Percentiles rank a stretch among this genome's conserved stretches.
Conservation (phyloP, 106 monocot species). For the Apostasia ramifera region DNA sequence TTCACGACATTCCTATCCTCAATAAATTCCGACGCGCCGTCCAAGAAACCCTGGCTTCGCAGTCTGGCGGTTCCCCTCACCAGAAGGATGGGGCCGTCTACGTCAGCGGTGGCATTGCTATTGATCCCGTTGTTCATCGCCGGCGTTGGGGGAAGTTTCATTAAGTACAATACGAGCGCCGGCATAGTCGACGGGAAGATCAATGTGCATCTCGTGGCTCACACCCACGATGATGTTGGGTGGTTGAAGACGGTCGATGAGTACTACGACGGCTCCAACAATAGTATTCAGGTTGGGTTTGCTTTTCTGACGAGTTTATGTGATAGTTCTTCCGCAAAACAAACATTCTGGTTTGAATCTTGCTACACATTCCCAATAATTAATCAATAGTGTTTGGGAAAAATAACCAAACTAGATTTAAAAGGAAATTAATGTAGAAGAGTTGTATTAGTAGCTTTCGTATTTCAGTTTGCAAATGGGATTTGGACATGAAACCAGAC, state of each 20-base stretch:
- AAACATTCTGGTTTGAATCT: too few species aligned
- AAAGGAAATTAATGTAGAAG: too few species aligned
- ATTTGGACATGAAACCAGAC: too few species aligned
- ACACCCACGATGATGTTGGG: constrained; percentile 66
- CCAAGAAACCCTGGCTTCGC: not conserved
- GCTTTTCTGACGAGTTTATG: not conserved
- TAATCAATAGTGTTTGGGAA: too few species aligned
- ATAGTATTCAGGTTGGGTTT: constrained; percentile 38
- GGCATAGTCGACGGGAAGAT: constrained; percentile 63
- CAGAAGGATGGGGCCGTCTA: not conserved
- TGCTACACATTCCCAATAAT: too few species aligned
- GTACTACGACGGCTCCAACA: constrained; percentile 67
- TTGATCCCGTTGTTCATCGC: not conserved
- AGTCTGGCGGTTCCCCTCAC: not conserved
- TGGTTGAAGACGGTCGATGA: constrained; percentile 71
- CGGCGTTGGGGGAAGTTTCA: constrained; percentile 32
- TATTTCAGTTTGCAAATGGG: too few species aligned
- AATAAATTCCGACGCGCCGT: too few species aligned
- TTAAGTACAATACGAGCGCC: constrained; percentile 70
- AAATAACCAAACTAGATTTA: too few species aligned
- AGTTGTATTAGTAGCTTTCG: too few species aligned
- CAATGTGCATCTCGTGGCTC: constrained; percentile 75
- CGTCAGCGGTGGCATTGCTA: not conserved
- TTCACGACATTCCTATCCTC: too few species aligned
- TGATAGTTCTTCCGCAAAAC: too few species aligned